Percentiles rank a stretch among this genome's conserved stretches.
phyloP scores from a whole-genome alignment of 257 asterid species.

The Plectranthus barbatus region DNA sequence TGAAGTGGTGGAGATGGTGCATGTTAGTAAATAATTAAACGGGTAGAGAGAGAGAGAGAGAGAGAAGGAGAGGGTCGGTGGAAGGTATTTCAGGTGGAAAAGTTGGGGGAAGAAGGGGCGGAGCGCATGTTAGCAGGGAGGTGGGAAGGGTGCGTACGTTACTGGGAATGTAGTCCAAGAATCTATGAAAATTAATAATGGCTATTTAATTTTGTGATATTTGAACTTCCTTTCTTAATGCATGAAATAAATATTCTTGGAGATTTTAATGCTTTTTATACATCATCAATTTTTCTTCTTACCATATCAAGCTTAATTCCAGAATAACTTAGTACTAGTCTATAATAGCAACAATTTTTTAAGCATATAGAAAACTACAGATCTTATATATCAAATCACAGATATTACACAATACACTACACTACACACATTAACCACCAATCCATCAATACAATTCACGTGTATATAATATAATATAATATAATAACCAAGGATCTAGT shows the following conservation, averaged over 20 bases:
- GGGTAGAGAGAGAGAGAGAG: background rate
- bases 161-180: background rate
- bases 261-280: background rate
- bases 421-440: too few relatives aligned
- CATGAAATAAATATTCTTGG: background rate
- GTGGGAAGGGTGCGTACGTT: slow-evolving; percentile 21
- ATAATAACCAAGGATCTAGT: slow-evolving; percentile 8
- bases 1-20: slow-evolving; percentile 21
- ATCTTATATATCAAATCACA: background rate
- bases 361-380: background rate
- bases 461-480: too few relatives aligned
- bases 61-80: background rate
- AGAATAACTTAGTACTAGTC: background rate
- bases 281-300: background rate
- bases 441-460: too few relatives aligned
- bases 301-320: background rate
- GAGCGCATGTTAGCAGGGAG: slow-evolving; percentile 23
- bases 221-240: background rate
- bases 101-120: background rate
- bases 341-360: background rate
- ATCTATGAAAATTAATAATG: background rate
- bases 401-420: background rate
- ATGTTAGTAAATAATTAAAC: slow-evolving; percentile 21
- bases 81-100: slow-evolving; percentile 15
- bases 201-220: background rate